phyloP scores from a whole-genome alignment of 2,329 filamentous ascomycete species.

The Alternaria solani region DNA sequence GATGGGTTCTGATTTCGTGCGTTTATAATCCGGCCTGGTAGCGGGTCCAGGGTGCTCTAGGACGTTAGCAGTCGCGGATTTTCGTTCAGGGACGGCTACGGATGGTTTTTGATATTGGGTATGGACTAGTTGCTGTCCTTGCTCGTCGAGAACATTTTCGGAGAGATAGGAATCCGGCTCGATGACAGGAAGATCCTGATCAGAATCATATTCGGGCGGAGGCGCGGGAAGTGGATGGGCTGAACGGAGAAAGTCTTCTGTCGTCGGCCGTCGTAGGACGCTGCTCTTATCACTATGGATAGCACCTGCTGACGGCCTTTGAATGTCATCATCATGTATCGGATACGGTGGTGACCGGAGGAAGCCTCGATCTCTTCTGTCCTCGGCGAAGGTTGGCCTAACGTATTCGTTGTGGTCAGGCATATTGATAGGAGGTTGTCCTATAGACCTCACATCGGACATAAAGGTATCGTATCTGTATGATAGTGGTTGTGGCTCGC shows the following conservation, averaged over 20 bases:
- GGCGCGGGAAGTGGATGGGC: slow-evolving; percentile 4
- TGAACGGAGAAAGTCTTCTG: slow-evolving; percentile 9
- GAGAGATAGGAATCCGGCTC: slow-evolving; percentile 9
- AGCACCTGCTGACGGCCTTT: neutral
- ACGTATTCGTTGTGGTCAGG: slow-evolving; percentile 5
- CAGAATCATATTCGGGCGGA: slow-evolving; percentile 2
- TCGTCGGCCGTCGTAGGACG: slow-evolving; percentile 6
- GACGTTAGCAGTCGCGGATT: neutral
- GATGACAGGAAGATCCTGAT: slow-evolving; percentile 14
- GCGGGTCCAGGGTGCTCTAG: neutral
- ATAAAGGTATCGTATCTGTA: neutral
- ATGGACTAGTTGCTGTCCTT: neutral
- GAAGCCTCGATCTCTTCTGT: neutral
- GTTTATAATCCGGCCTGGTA: neutral
- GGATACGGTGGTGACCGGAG: slow-evolving; percentile 7
- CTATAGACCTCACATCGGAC: neutral
- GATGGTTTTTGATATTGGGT: neutral
- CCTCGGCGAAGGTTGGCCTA: neutral
- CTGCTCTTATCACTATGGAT: neutral
- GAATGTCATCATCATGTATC: neutral
- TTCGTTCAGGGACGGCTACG: neutral
- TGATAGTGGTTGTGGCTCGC: neutral
- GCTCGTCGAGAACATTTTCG: neutral
- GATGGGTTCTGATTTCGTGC: neutral
- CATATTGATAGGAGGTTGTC: slow-evolving; percentile 1